Base-by-base conservation (phyloP, 495 filamentous ascomycete species). In the Aspergillus bertholletiae region DNA sequence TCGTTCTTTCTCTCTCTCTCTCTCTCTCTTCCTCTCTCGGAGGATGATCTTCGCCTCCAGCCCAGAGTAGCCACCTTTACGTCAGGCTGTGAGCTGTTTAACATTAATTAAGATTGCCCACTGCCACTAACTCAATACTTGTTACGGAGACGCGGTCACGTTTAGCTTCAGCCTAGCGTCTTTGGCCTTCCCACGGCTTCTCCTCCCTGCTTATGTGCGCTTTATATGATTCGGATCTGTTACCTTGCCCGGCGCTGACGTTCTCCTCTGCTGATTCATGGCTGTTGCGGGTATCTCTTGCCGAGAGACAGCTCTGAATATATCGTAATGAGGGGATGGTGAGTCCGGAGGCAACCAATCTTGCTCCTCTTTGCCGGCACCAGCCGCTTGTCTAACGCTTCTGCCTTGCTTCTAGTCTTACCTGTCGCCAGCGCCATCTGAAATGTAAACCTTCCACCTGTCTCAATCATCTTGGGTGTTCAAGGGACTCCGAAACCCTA, bases 241-340 rank as follows among this genome's bases (percentile, higher is more conserved):
- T 50, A 21, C 12, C 26, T 37, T 28, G 34, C 43, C 7, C 26
- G 40, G 13, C 18, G 18, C 49, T 17, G 51, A 60, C 48, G 55
- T 58, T 54, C 48, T 27, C 26, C 49, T 51, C 50, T 51, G 44
- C 51, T 60, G 32, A 45, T 60, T 54, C 55, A 66, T 61, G 60
- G 63, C 60, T 59, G 24, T 62, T 60, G 22, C 51, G 13, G 39
- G 39, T 21, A 54, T 50, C 40, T 18, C 26, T 45, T 41, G 46
- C 55, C 49, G 46, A 60, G 53, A 54, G 57, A 54, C 27, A 44
- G 57, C 41, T 12, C 27, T 44, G 51, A 56, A 24, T 22, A 63
- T 58, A 68, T 59, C 71, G 71, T 75, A 55, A 75, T 74, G 72
- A 75, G 72, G 71, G 72, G 72, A 71, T 75, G 72, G 72, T 75